These are phyloP conservation scores for Inga laurina DNA, from an alignment of 306 rosid species.

Conservation along the genomic window DNA sequence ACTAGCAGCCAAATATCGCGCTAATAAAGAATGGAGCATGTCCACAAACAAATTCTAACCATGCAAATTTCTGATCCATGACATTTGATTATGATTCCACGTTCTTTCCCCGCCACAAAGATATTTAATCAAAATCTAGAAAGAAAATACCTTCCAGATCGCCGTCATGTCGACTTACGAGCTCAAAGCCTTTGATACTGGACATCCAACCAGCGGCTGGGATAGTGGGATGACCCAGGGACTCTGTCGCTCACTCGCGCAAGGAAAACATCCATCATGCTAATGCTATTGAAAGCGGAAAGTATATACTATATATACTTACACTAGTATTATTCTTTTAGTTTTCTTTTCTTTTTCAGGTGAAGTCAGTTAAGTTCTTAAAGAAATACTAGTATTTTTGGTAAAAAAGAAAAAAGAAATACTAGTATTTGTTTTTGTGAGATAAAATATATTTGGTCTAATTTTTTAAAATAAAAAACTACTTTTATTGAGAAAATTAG, in stretches of 20 bases:
- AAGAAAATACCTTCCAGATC: slow-evolving; percentile 38
- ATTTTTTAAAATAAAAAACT: too few species aligned
- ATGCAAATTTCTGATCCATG: slow-evolving; percentile 40
- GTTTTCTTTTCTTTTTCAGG: not conserved
- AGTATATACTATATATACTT: too few species aligned
- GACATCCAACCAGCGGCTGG: slow-evolving; percentile 14
- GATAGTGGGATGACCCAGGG: not conserved
- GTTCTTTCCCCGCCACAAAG: slow-evolving; percentile 1
- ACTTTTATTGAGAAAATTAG: too few species aligned
- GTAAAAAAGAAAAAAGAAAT: too few species aligned
- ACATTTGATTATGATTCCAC: slow-evolving; percentile 12
- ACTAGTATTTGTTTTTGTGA: too few species aligned
- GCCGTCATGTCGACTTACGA: slow-evolving; percentile 32
- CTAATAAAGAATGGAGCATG: slow-evolving; percentile 29
- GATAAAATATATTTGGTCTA: too few species aligned
- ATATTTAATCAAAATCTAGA: slow-evolving; percentile 30
- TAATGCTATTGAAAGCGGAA: too few species aligned
- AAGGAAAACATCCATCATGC: not conserved
- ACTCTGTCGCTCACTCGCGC: not conserved
- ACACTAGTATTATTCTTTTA: too few species aligned
- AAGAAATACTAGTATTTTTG: too few species aligned
- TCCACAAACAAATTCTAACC: slow-evolving; percentile 53
- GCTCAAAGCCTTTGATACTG: slow-evolving; percentile 22
- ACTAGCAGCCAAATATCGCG: slow-evolving; percentile 36
- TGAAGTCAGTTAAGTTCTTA: too few species aligned